Base-by-base conservation (phyloP, 495 filamentous ascomycete genomes). In the Xylaria venustula region DNA sequence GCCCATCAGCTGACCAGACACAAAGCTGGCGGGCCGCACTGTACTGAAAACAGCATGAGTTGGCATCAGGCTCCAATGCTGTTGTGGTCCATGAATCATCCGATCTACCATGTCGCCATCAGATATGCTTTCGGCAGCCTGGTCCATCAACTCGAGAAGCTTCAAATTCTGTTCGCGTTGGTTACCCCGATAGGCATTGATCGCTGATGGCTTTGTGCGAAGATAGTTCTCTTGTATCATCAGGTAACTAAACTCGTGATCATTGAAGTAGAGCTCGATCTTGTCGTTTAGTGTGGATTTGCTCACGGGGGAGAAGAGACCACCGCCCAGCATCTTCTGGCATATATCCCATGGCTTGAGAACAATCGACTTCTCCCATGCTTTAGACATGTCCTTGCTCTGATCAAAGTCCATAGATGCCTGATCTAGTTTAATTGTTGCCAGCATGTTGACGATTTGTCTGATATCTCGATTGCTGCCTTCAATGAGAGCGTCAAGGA, bases 201-300 rank as follows among this genome's bases (percentile, higher is more conserved):
- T 74, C 11, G 83, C 79, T 8, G 83, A 79, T 14, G 93, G 95
- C 45, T 82, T 88, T 0, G 92, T 92, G 54, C 84, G 87, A 3
- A 99, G 79, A 65, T 98, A 99, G 66, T 99, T 98, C 73, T 99
- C 94, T 70, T 99, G 93, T 60, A 99, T 85, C 95, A 99, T 98
- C 52, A 99, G 74, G 66, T 87, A 90, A 68, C 90, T 96, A 73
- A 97, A 93, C 66, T 99, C 94, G 66, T 97, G 93, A 64, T 99
- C 94, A 69, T 98, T 97, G 81, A 99, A 99, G 75, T 99, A 99
- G 1, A 99, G 86, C 75, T 98, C 93, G 59, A 92, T 92, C 77
- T 99, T 99, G 71, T 99, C 93, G 67, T 96, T 97, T 47, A 98
- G 76, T 0, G 91, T 93, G 7, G 89, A 78, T 59, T 88, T 95